Percentiles rank a stretch among this genome's conserved stretches.
Evolutionary conservation across 805 yeast genomes (phyloP).

Genomic region (Ogataea dorogensis): DNA sequence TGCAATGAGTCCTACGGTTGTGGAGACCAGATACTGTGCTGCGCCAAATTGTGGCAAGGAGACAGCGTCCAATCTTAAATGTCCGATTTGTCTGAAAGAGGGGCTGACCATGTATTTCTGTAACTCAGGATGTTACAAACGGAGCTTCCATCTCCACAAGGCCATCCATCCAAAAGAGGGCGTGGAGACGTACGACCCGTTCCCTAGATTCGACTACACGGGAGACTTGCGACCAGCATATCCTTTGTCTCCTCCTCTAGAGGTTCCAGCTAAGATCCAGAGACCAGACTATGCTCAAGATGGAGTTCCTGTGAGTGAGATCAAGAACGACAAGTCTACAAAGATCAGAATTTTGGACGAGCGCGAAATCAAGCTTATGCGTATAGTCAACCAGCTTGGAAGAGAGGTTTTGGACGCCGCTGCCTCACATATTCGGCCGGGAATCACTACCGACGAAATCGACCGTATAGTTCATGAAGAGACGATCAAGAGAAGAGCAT

Average conservation of each 20-base stretch:
- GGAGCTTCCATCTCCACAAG: conserved; percentile 72
- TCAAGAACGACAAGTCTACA: conserved; percentile 63
- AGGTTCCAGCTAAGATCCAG: conserved; percentile 67
- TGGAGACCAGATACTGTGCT: conserved; percentile 45
- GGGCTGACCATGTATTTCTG: conserved; percentile 69
- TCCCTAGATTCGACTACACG: conserved; percentile 71
- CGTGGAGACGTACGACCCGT: conserved; percentile 74
- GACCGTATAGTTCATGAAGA: conserved; percentile 86
- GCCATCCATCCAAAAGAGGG: conserved; percentile 65
- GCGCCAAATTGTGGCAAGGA: conserved; percentile 84
- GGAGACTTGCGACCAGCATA: conserved; percentile 77
- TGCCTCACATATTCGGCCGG: conserved; percentile 80
- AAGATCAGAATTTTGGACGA: conserved; percentile 61
- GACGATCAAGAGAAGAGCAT: conserved; percentile 82
- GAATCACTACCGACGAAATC: conserved; percentile 89
- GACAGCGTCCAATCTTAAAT: conserved; percentile 72
- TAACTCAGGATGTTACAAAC: conserved; percentile 76
- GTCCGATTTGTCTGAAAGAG: conserved; percentile 86
- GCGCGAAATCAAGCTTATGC: conserved; percentile 72
- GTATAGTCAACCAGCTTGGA: conserved; percentile 71
- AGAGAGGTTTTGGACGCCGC: conserved; percentile 90
- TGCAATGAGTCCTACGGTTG: conserved; percentile 15
- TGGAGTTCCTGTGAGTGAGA: conserved; percentile 81
- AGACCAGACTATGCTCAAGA: conserved; percentile 80
- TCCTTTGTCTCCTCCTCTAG: conserved; percentile 73